Conservation (phyloP, 495 filamentous ascomycete genomes). For the Hypoxylon perforatum region DNA sequence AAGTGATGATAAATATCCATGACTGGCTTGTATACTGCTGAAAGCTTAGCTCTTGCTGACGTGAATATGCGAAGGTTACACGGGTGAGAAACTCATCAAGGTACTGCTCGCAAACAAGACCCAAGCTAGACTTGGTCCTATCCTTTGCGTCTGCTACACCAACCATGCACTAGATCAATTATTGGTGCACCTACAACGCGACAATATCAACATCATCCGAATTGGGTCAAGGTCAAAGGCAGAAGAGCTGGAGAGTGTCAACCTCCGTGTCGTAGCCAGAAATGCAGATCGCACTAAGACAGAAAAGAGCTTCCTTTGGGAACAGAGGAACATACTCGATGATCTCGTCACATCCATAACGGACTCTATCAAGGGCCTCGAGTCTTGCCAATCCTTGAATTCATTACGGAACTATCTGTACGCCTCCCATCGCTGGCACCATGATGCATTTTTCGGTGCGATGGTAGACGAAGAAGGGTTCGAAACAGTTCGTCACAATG, state of each 20-base stretch:
- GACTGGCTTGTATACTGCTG: too few relatives aligned
- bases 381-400: conserved; percentile 12
- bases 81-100: conserved; percentile 60
- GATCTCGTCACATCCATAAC: background rate
- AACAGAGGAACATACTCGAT: conserved; percentile 10
- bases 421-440: conserved; percentile 12
- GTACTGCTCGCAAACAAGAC: conserved; percentile 69
- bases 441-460: conserved; percentile 46
- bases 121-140: conserved; percentile 65
- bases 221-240: conserved; percentile 76
- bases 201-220: conserved; percentile 71
- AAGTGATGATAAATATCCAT: too few relatives aligned
- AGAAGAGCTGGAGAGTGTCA: conserved; percentile 60
- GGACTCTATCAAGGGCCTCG: conserved; percentile 20
- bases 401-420: conserved; percentile 25
- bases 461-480: conserved; percentile 36
- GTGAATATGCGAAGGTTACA: conserved; percentile 44
- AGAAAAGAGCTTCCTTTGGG: conserved; percentile 38
- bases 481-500: conserved; percentile 20
- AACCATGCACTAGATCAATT: conserved; percentile 82
- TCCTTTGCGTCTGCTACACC: conserved; percentile 75
- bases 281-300: conserved; percentile 42
- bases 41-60: conserved; percentile 11
- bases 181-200: conserved; percentile 69
- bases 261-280: conserved; percentile 55